Evolutionary conservation across 306 rosid genomes (phyloP), one percentile per base, ranked within the genome.

Genomic region (Fagus sylvatica): DNA sequence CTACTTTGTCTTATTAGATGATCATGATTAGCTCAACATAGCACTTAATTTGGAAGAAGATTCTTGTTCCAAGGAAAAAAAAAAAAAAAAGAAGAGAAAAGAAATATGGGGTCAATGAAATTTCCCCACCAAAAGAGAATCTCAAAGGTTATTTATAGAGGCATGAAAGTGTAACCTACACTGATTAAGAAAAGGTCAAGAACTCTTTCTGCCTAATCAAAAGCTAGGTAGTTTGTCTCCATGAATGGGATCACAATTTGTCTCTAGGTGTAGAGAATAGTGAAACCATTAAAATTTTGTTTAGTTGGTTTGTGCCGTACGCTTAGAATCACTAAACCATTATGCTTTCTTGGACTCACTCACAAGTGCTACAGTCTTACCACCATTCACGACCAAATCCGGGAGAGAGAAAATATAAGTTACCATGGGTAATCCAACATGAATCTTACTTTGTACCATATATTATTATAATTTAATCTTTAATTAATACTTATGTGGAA

Each of bases 221-320:
- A 75, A 59, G 78, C 1, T 42, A 66, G 43, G 39, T 51, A 51
- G 57, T 42, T 57, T 76, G 82, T 80, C 77, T 70, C 74, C 80
- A 76, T 64, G 55, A 53, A 76, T 43, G 48, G 74, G 72, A 30
- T 73, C 84, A 84, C 74, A 76, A 36, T 76, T 69, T 69, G 37
- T 62, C 53, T 60, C 74, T 30, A 56, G 60, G 32, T 57, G 62
- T 53, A 53, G 80, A 73, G 79, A 74, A 69, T 64, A 70, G 19
- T 75, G 16, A 19, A 40, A 69, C 54, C 62, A 49, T 73, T 51
- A 73, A 42, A 71, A 60, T 69, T 66, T 17, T 73, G 77, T 60
- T 75, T n/a, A 74, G 67, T 71, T 76, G 69, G 53, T 43, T 56
- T 60, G 77, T 28, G 69, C 89, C 93, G 93, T 89, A 89, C 93